phyloP scores from a whole-genome alignment of 2,329 filamentous ascomycete genomes.

The Aspergillus cejpii region DNA sequence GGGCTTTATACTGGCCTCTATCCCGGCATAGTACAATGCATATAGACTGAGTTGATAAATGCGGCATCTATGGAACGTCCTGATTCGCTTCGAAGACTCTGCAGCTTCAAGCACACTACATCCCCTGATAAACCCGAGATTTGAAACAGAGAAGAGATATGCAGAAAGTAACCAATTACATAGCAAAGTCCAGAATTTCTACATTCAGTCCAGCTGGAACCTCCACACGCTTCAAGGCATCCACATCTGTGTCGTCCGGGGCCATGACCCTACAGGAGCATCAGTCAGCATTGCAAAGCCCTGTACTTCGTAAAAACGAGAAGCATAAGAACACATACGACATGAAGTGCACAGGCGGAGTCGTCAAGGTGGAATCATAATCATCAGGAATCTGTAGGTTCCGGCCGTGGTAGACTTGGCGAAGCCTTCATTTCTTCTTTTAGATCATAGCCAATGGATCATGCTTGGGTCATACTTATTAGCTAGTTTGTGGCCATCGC shows the following conservation, averaged over 20 bases:
- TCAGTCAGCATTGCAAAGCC: constrained; percentile 1
- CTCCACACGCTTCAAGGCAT: constrained; percentile 5
- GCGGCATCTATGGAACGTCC: too few species aligned
- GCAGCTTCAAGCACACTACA: too few species aligned
- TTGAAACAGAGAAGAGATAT: too few species aligned
- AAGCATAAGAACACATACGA: constrained; percentile 7
- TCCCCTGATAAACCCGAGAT: too few species aligned
- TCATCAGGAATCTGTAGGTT: constrained; percentile 14
- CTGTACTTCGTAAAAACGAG: not conserved
- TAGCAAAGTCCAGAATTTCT: constrained; percentile 8
- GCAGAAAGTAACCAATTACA: too few species aligned
- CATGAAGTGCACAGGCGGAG: constrained; percentile 17
- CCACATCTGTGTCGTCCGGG: constrained; percentile 11
- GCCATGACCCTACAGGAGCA: constrained; percentile 6
- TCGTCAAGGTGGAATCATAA: constrained; percentile 16
- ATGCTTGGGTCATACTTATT: constrained; percentile 3
- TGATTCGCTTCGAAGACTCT: too few species aligned
- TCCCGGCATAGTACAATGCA: too few species aligned
- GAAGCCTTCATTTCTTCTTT: constrained; percentile 2
- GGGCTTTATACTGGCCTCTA: too few species aligned
- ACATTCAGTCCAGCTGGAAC: constrained; percentile 12
- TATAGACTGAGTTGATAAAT: too few species aligned
- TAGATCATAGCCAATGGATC: not conserved
- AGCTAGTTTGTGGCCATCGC: constrained; percentile 13
- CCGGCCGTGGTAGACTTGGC: constrained; percentile 10